phyloP scores from a whole-genome alignment of 345 rosid genomes.

The Citrus cavaleriei region DNA sequence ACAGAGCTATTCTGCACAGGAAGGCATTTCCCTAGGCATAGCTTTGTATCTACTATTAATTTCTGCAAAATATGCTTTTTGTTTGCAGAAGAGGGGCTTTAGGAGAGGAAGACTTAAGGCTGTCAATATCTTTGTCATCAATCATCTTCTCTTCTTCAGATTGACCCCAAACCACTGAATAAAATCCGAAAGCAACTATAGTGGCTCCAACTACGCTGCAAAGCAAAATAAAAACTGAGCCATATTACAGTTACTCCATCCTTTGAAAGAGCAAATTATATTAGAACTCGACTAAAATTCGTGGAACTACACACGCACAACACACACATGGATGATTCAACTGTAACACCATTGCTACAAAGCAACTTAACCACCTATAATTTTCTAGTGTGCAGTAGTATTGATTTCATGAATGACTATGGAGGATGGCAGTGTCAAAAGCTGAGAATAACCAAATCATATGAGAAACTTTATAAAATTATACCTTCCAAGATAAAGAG shows the following conservation, averaged over 20 bases:
- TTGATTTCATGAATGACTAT: not conserved
- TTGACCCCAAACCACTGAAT: conserved; percentile 38
- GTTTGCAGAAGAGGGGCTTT: conserved; percentile 16
- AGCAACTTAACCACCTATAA: not conserved
- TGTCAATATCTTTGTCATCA: not conserved
- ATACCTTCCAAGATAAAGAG: conserved; percentile 40
- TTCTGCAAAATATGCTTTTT: not conserved
- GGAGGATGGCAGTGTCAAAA: not conserved
- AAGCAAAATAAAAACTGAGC: not conserved
- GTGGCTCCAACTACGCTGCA: conserved; percentile 24
- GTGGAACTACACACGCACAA: not conserved
- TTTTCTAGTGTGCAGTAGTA: not conserved
- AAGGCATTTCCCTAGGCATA: not conserved
- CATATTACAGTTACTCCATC: not conserved
- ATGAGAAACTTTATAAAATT: not conserved
- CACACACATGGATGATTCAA: not conserved
- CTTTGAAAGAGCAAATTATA: not conserved
- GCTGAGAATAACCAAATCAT: not conserved
- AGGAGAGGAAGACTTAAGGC: not conserved
- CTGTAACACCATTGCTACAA: not conserved
- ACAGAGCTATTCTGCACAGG: not conserved
- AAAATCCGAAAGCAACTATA: conserved; percentile 20
- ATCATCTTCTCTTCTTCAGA: conserved; percentile 17
- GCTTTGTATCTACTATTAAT: not conserved
- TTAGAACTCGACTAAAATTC: not conserved